These are phyloP conservation scores for Halophytophthora batemanensis DNA, from an alignment of 352 stramenopile genomes.

Conservation along the genomic window DNA sequence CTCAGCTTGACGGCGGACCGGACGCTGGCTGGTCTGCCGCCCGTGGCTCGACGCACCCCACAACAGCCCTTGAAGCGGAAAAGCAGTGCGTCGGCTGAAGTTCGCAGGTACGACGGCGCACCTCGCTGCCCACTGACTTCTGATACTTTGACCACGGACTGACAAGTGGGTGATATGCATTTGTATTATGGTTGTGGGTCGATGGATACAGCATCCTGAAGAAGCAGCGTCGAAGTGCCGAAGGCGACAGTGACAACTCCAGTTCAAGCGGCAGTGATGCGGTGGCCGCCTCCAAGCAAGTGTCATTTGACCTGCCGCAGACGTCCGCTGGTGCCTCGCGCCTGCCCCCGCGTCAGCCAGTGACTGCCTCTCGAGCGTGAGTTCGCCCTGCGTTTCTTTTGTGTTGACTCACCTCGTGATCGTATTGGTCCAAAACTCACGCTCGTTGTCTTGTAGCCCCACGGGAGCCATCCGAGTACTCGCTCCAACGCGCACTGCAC, in stretches of 20 bases:
- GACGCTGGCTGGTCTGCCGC: constrained; percentile 2
- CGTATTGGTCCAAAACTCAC: constrained; percentile 6
- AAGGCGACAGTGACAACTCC: constrained; percentile 1
- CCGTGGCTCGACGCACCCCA: not conserved
- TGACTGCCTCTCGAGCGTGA: constrained; percentile 38
- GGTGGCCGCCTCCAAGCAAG: constrained; percentile 42
- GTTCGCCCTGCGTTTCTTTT: constrained; percentile 7
- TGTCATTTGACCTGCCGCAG: constrained; percentile 55
- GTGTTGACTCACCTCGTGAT: not conserved
- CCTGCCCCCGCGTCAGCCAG: constrained; percentile 24
- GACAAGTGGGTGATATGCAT: not conserved
- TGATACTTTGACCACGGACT: not conserved
- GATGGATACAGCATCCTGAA: constrained; percentile 57
- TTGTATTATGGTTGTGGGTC: not conserved
- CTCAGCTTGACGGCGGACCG: constrained; percentile 27
- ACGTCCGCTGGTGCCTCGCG: constrained; percentile 8
- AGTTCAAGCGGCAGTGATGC: constrained; percentile 2
- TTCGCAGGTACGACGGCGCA: constrained; percentile 40
- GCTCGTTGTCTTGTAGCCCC: constrained; percentile 10
- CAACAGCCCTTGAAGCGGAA: constrained; percentile 21
- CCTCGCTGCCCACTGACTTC: no score
- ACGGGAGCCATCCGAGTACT: constrained; percentile 41
- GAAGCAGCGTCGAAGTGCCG: constrained; percentile 38
- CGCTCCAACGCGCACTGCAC: constrained; percentile 23
- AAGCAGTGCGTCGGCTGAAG: constrained; percentile 23